Evolutionary conservation across 2,329 filamentous ascomycete species (phyloP), one percentile per base, ranked within the genome.

Genomic region (Ampelomyces quisqualis): DNA sequence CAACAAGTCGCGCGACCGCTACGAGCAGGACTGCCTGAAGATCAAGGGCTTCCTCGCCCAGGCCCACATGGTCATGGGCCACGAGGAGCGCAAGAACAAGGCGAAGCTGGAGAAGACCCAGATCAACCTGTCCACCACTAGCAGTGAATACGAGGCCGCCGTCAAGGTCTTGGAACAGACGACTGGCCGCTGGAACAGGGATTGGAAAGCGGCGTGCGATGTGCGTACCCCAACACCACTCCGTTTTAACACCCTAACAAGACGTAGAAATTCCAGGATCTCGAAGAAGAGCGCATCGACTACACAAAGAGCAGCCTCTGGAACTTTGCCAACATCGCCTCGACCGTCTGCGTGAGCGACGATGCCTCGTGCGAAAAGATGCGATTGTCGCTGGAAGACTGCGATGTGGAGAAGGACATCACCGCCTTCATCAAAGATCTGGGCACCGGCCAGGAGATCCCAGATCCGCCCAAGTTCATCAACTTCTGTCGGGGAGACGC

Each of bases 31-130:
- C 58, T 97, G 91, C 65, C 77, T 98, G 30, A 93, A 95, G 67
- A 97, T 98, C 68, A 98, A 98, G 71, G 93, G 93, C 26, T 98
- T 98, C 64, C 81, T 98, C 4, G 93, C 94, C 3, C 93, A 98
- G 70, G 93, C 93, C 7, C 94, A 98, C 67, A 98, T 98, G 93
- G 93, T 98, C 43, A 98, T 98, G 93, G 93, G 93, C 10, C 93
- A 98, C 59, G 93, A 98, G 67, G 93, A 98, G 73, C 83, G 93
- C 19, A 96, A 95, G 73, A 98, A 98, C 70, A 98, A 98, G 73
- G 90, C 91, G 15, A 97, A 95, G 71, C 79, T 98, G 29, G 93
- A 98, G 70, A 98, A 98, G 78, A 97, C 93, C 1, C 93, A 98
- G 67, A 93, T 96, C 58, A 94, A 90, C 60, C 79, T 98, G 44